Evolutionary conservation across 1,284 basidiomycete genomes (phyloP).

Genomic region (Takashimella tepidaria): DNA sequence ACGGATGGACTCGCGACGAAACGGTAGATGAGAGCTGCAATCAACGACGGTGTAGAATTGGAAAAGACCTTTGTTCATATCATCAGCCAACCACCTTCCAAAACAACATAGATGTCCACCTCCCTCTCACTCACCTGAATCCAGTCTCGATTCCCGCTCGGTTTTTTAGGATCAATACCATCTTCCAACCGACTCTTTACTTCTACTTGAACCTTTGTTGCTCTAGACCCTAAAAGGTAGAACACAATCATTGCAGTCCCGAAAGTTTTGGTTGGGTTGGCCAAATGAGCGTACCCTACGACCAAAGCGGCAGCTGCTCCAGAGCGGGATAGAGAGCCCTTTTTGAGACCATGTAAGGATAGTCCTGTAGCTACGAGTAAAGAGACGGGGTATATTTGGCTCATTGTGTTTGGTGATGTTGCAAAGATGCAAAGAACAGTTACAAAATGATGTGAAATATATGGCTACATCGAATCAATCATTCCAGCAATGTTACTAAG

Average conservation of each 20-base stretch:
- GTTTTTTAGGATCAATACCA: conserved; percentile 60
- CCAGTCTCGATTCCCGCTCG: conserved; percentile 60
- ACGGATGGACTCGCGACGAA: conserved; percentile 39
- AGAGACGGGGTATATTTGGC: conserved; percentile 39
- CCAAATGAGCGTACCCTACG: conserved; percentile 56
- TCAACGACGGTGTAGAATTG: conserved; percentile 67
- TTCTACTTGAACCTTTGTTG: conserved; percentile 63
- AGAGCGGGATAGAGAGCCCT: conserved; percentile 45
- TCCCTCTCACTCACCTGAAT: conserved; percentile 56
- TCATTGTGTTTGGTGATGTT: not conserved
- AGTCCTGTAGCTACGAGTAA: conserved; percentile 51
- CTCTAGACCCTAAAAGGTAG: conserved; percentile 73
- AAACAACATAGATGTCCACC: too few species aligned
- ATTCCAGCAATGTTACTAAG: too few species aligned
- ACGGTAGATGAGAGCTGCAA: conserved; percentile 62
- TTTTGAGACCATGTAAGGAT: conserved; percentile 54
- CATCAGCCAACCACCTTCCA: too few species aligned
- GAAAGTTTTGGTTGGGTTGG: conserved; percentile 52
- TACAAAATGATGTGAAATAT: not conserved
- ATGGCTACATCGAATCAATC: too few species aligned
- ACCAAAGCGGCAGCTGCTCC: conserved; percentile 65
- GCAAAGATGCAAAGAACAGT: too few species aligned
- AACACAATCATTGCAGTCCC: conserved; percentile 72
- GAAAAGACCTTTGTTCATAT: conserved; percentile 63
- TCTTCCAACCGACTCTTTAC: conserved; percentile 73